phyloP scores from a whole-genome alignment of 177 flowering plant genomes.

The Telopea speciosissima region DNA sequence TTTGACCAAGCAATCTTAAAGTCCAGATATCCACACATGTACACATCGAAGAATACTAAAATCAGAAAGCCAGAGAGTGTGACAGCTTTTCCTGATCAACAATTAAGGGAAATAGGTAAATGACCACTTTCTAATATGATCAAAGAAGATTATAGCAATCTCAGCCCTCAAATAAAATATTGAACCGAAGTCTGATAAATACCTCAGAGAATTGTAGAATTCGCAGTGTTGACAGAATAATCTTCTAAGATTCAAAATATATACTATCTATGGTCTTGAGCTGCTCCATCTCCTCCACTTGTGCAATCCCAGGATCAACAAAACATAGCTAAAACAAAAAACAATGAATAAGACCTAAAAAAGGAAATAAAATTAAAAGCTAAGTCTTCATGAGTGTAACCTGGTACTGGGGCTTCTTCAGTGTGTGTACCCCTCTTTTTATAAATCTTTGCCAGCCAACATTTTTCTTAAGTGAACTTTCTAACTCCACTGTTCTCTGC shows the following conservation, averaged over 20 bases:
- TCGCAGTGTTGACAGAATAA: conserved; percentile 3
- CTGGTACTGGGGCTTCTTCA: conserved; percentile 85
- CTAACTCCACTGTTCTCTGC: conserved; percentile 60
- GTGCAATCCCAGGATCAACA: conserved; percentile 64
- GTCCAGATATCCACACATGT: no score
- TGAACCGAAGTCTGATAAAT: neutral
- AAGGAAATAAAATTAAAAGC: neutral
- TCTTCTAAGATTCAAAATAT: conserved; percentile 37
- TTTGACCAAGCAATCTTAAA: no score
- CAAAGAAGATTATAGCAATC: neutral
- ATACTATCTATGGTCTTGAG: conserved; percentile 61
- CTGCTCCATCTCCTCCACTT: conserved; percentile 55
- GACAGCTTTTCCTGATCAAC: no score
- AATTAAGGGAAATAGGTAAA: no score
- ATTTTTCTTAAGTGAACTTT: conserved; percentile 52
- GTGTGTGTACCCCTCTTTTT: conserved; percentile 84
- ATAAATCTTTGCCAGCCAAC: conserved; percentile 75
- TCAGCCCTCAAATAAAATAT: neutral
- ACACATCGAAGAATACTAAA: no score
- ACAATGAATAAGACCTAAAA: neutral
- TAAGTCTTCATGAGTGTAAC: conserved; percentile 22
- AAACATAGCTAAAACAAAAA: conserved; percentile 56
- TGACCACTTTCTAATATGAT: neutral
- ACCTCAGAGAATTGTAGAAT: neutral
- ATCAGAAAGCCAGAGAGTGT: no score